Base-by-base conservation (phyloP, 495 filamentous ascomycete species). In the Neurospora sp. region DNA sequence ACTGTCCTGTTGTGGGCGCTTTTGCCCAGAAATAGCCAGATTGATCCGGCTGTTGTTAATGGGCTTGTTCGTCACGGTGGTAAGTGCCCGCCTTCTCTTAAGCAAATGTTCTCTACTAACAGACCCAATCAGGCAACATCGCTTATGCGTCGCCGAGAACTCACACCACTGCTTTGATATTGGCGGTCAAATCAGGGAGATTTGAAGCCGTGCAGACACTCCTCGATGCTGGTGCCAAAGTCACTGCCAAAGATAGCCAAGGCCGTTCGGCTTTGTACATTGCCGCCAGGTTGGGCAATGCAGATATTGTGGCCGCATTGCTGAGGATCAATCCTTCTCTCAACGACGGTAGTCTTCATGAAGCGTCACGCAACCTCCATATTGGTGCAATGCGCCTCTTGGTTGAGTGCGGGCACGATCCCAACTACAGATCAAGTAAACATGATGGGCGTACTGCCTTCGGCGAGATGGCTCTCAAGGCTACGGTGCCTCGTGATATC, bases 271-370 rank as follows among this genome's bases (percentile, higher is more conserved):
- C 82, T 0, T 74, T 85, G 12, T 83, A 82, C 20, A 81, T 82
- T 73, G 83, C 83, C 1, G 76, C 81, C 5, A 72, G 73, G 11
- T 31, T 66, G 10, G 79, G 79, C 6, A 68, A 79, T 40, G 61
- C 70, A 1, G 73, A 77, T 2, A 69, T 78, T n/a, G 74, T 77
- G 18, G 31, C 71, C 1, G 71, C 78, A 3, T 66, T 81, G 12
- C 68, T 81, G 9, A 70, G 72, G 27, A 69, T 61, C 20, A 74
- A 73, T 7, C 73, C 79, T 1, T 59, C 68, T 0, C 75, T 73
- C 40, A 85, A 85, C 40, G 83, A 85, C 18, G 83, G 83, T 2
- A 84, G 82, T 35, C 79, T 85, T 16, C 83, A 85, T 70, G 83
- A 84, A 53, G 82, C 83, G 1, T 74, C 83, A 8, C 79, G 82